Percentiles rank a stretch among this genome's conserved stretches.
These are phyloP conservation scores for Penicillium sp. DNA, from an alignment of 2,329 filamentous ascomycete genomes.

Conservation along the genomic window DNA sequence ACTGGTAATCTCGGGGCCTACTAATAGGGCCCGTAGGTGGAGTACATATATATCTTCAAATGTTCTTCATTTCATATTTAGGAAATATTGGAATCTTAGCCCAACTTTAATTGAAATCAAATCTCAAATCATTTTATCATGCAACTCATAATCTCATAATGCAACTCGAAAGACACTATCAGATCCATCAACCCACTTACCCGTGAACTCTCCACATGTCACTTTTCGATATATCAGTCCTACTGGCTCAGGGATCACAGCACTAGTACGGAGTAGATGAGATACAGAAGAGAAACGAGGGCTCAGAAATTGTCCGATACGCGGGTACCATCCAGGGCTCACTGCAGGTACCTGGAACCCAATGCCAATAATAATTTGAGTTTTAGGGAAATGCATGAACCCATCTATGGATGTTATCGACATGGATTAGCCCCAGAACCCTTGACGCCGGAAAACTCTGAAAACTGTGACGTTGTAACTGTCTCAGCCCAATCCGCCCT, in stretches of 20 bases:
- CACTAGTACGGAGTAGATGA: conserved; percentile 9
- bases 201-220: conserved; percentile 13
- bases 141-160: not conserved
- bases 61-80: too few species aligned
- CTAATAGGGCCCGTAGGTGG: not conserved
- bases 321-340: not conserved
- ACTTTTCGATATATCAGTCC: conserved; percentile 20
- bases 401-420: conserved; percentile 15
- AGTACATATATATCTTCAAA: too few species aligned
- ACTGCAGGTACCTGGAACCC: conserved; percentile 22
- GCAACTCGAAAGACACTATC: not conserved
- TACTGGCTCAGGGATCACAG: not conserved
- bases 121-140: not conserved
- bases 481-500: conserved; percentile 1
- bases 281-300: conserved; percentile 17
- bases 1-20: not conserved
- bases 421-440: conserved; percentile 10
- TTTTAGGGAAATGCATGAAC: conserved; percentile 16
- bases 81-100: too few species aligned
- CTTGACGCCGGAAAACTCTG: conserved; percentile 1
- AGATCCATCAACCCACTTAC: conserved; percentile 18
- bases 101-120: not conserved
- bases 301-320: conserved; percentile 19
- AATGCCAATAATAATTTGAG: conserved; percentile 13
- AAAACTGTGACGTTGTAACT: conserved; percentile 15